Conservation (phyloP, 2,329 filamentous ascomycete species). For the Nigrospora oryzae region DNA sequence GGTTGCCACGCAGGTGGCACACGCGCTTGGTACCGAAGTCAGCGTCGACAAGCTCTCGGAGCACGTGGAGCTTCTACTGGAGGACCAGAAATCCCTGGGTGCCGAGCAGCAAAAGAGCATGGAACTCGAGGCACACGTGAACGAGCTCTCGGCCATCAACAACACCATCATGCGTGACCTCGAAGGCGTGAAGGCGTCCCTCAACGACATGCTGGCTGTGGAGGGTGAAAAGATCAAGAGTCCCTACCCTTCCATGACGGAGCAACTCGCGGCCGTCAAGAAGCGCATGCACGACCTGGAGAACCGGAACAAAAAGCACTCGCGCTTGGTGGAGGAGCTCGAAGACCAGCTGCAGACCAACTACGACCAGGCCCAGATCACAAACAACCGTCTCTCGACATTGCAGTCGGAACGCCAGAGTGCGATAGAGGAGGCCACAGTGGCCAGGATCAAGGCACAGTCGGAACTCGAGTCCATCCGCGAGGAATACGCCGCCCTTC, state of each 20-base stretch:
- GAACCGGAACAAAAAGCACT: conserved; percentile 77
- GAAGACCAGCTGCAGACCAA: conserved; percentile 94
- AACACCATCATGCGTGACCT: conserved; percentile 54
- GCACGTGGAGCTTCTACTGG: conserved; percentile 47
- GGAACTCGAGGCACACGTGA: conserved; percentile 47
- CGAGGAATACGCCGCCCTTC: conserved; percentile 66
- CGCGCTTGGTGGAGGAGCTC: conserved; percentile 84
- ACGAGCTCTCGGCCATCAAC: conserved; percentile 49
- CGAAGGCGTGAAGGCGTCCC: conserved; percentile 46
- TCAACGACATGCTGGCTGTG: conserved; percentile 45
- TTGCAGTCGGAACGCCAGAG: conserved; percentile 66
- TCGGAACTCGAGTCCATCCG: conserved; percentile 58
- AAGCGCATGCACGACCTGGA: conserved; percentile 57
- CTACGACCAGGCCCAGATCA: conserved; percentile 84
- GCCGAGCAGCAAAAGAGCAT: conserved; percentile 50
- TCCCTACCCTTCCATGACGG: conserved; percentile 37
- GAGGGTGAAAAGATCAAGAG: conserved; percentile 34
- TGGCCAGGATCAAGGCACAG: conserved; percentile 54
- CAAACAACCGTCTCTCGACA: conserved; percentile 78
- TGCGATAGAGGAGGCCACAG: conserved; percentile 71
- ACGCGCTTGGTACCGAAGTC: conserved; percentile 52
- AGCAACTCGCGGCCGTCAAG: conserved; percentile 54
- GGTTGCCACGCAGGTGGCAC: conserved; percentile 54
- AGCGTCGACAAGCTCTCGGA: conserved; percentile 61
- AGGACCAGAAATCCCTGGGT: conserved; percentile 50